Percentiles rank a stretch among this genome's conserved stretches.
Conservation (phyloP, 805 yeast genomes). For the Blastobotrys chiropterorum region DNA sequence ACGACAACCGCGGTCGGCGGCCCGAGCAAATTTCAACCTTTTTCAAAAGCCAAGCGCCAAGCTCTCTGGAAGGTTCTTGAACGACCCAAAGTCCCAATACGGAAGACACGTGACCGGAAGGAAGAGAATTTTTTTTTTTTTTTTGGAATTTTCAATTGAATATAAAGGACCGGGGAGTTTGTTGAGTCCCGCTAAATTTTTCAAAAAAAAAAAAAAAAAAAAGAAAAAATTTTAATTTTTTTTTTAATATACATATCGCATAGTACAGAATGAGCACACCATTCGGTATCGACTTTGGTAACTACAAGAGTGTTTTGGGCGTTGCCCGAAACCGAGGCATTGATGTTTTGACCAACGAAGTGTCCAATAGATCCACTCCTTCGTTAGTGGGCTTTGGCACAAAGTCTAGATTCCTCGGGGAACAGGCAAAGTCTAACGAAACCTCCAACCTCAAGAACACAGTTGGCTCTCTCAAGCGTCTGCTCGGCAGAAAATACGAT, state of each 20-base stretch:
- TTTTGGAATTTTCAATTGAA: conserved; percentile 3
- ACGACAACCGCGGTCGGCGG: too few relatives aligned
- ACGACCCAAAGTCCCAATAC: not conserved
- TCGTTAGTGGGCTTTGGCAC: conserved; percentile 83
- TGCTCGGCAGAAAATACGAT: conserved; percentile 66
- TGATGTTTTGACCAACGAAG: conserved; percentile 97
- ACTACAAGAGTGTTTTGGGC: conserved; percentile 83
- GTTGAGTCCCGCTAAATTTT: conserved; percentile 2
- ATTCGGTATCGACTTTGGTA: conserved; percentile 97
- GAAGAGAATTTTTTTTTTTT: not conserved
- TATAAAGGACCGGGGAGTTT: not conserved
- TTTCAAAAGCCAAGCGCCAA: too few relatives aligned
- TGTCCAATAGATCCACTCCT: conserved; percentile 96
- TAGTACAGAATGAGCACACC: conserved; percentile 67
- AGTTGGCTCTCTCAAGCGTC: conserved; percentile 88
- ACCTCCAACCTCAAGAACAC: conserved; percentile 95
- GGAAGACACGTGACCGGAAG: not conserved
- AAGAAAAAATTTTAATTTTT: not conserved
- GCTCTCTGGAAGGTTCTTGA: not conserved
- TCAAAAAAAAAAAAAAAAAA: not conserved
- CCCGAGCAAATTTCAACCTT: too few relatives aligned
- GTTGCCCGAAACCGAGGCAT: conserved; percentile 98
- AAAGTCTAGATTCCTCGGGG: conserved; percentile 90
- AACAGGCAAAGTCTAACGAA: conserved; percentile 92
- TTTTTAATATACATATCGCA: conserved; percentile 5